Base-by-base conservation (phyloP, 225 moss, liverwort and hornwort genomes). In the Ulota crispa region DNA sequence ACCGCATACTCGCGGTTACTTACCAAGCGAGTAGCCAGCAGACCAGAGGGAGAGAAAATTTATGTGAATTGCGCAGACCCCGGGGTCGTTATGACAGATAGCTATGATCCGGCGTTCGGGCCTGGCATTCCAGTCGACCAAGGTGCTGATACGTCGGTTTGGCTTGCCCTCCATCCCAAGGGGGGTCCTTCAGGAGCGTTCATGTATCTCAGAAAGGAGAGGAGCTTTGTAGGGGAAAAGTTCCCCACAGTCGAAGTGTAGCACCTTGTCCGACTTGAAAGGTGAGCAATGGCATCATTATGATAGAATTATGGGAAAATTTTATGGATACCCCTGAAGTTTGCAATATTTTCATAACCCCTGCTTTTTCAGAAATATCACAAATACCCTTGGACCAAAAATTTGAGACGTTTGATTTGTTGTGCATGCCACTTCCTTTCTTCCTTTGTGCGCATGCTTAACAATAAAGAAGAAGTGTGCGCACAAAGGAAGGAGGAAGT, bases 71-170 rank as follows among this genome's bases (percentile, higher is more conserved):
- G 0, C 45, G 73, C 26, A 10, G 71, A 84, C 28, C 79, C 83
- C 4, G 83, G 83, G 9, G 79, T 83, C 15, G 78, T 83, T 18
- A 0, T 8, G 83, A 83, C 78, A 55, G 78, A 73, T 36, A 0
- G 14, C 0, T 73, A 78, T 1, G 0, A 0, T 0, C 59, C 73
- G 9, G 47, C 0, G 43, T 83, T 0, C 0, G 73, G 73, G 15
- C 66, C 73, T 20, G 47, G 1, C 3, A 0, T 66, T 2, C 0
- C 42, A 12, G 68, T 66, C 16, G 68, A 80, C 10, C 16, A 74
- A 61, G 79, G 74, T 8, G 84, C 47, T 3, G 74, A 68, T 15
- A 73, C 68, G 7, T 0, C 68, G 0, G 75, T 80, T 39, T 69
- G 69, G 80, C 21, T 80, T 27, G 84, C 75, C 19, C 42, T 80